Conservation (phyloP, 495 filamentous ascomycete genomes). For the Aspergillus ellipticus region DNA sequence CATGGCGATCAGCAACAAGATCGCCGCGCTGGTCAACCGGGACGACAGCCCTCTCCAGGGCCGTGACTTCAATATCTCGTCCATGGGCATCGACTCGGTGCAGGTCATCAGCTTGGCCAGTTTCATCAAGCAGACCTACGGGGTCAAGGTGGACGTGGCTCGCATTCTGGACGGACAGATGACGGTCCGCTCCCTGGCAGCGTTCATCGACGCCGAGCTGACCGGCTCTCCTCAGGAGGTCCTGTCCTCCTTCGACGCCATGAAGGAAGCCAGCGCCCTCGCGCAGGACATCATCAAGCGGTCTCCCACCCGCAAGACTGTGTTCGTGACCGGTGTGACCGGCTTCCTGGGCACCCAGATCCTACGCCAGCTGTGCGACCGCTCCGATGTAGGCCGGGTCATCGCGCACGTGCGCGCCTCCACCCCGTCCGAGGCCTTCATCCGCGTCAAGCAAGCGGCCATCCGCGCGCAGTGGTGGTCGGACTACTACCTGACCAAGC, state of each 20-base stretch:
- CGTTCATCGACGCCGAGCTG: constrained; percentile 13
- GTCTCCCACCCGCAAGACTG: constrained; percentile 19
- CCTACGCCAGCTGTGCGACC: constrained; percentile 55
- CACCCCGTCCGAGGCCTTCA: constrained; percentile 44
- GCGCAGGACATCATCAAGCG: constrained; percentile 9
- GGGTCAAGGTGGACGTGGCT: constrained; percentile 20
- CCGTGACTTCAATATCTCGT: constrained; percentile 21
- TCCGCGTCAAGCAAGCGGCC: constrained; percentile 46
- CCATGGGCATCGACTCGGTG: constrained; percentile 31
- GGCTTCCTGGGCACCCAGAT: constrained; percentile 75
- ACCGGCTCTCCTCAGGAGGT: constrained; percentile 1
- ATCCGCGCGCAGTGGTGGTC: constrained; percentile 24
- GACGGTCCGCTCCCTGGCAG: constrained; percentile 22
- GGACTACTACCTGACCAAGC: constrained; percentile 10
- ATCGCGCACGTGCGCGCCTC: constrained; percentile 66
- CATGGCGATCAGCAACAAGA: constrained; percentile 19
- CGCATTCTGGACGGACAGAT: constrained; percentile 18
- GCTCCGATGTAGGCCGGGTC: constrained; percentile 46
- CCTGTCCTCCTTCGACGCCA: constrained; percentile 9
- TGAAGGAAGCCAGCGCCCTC: constrained; percentile 10
- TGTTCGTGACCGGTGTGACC: constrained; percentile 74
- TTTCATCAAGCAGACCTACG: constrained; percentile 23
- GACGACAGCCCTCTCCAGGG: constrained; percentile 15
- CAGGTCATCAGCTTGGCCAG: constrained; percentile 27
- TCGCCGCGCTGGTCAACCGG: constrained; percentile 16